These are phyloP conservation scores for Solanum microdontum DNA, from an alignment of 257 asterid species.

Conservation along the genomic window DNA sequence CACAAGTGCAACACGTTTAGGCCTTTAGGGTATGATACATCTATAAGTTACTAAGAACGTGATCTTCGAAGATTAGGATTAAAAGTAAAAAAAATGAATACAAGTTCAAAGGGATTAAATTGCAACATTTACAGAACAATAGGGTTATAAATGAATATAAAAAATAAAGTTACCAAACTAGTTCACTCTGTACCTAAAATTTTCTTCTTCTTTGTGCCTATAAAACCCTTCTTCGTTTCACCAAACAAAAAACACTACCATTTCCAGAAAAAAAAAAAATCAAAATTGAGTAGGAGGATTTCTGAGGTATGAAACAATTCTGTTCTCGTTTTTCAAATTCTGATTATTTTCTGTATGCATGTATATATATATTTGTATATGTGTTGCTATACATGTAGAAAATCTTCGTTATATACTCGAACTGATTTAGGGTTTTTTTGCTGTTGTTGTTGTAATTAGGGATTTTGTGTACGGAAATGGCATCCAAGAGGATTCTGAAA, in stretches of 20 bases:
- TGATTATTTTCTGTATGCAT: background rate
- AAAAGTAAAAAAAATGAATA: background rate
- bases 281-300: background rate
- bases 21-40: background rate
- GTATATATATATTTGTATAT: background rate
- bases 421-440: slow-evolving; percentile 10
- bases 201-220: background rate
- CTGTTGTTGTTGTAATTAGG: background rate
- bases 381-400: background rate
- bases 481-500: slow-evolving; percentile 23
- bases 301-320: background rate
- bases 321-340: too few species aligned
- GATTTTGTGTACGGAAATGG: slow-evolving; percentile 5
- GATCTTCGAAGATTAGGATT: background rate
- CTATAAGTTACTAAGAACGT: background rate
- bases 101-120: background rate
- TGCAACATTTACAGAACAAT: background rate
- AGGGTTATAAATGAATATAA: background rate
- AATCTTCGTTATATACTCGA: background rate
- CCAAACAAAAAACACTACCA: background rate
- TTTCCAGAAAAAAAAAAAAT: background rate
- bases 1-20: background rate
- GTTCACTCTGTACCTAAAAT: background rate
- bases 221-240: background rate
- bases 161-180: background rate